Percentiles rank a stretch among this genome's conserved stretches.
Conservation (phyloP, 345 rosid species). For the Camelina neglecta region DNA sequence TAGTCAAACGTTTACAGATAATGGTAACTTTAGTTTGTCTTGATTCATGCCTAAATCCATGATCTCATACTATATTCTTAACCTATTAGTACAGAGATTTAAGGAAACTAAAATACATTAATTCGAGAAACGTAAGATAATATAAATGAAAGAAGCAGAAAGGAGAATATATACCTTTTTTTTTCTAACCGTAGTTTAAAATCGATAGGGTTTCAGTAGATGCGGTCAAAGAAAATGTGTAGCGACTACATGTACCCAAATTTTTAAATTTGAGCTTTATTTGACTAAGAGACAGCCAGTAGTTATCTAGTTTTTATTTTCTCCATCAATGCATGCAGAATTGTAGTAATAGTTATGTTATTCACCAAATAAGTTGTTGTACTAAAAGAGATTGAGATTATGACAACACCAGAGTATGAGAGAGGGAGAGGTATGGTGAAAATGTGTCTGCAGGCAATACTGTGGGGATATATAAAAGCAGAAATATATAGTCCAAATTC, state of each 20-base stretch:
- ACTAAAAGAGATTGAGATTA: slow-evolving; percentile 9
- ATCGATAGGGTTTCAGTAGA: too few species aligned
- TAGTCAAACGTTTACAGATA: not conserved
- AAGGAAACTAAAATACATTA: not conserved
- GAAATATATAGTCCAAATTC: slow-evolving; percentile 35
- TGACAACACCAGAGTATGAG: slow-evolving; percentile 23
- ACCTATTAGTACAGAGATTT: too few species aligned
- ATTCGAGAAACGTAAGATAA: too few species aligned
- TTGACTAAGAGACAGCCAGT: not conserved
- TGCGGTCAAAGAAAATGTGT: too few species aligned
- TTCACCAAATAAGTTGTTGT: not conserved
- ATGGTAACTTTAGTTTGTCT: not conserved
- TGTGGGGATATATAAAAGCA: slow-evolving; percentile 27
- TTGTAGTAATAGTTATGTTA: not conserved
- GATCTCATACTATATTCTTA: not conserved
- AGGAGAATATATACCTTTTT: too few species aligned
- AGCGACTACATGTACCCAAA: not conserved
- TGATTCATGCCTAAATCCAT: not conserved
- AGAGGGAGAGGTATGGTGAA: slow-evolving; percentile 39
- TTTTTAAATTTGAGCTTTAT: not conserved
- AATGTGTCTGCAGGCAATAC: slow-evolving; percentile 40
- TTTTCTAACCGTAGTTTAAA: too few species aligned
- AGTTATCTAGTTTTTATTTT: not conserved
- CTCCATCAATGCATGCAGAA: slow-evolving; percentile 20
- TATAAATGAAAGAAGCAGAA: not conserved